Base-by-base conservation (phyloP, 2,329 filamentous ascomycete species). In the Exophiala xenobiotica region DNA sequence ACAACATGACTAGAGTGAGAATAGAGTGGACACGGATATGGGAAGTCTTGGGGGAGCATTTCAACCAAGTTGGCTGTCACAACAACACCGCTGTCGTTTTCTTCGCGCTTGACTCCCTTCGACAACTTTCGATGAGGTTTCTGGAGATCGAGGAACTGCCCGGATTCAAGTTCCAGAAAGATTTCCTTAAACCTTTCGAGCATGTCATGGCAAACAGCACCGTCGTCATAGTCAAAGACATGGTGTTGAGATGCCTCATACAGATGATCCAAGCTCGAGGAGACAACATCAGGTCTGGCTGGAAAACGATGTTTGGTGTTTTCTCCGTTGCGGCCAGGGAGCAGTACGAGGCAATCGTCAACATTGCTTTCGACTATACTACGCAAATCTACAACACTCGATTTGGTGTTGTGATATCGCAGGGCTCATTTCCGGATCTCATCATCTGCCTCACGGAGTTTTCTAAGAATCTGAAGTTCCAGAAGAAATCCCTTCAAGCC, bases 141-240 rank as follows among this genome's bases (percentile, higher is more conserved):
- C 88, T 99, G 87, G 93, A 99, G 70, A 90, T 97, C 54, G 93
- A 96, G 67, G 93, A 99, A 69, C 73, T 99, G 61, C 90, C 93
- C 1, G 93, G 95, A 64, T 99, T 99, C 81, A 97, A 97, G 70
- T 99, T 99, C 66, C 93, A 99, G 64, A 99, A 99, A 68, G 92
- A 99, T 67, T 99, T 99, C 68, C 74, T 99, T 47, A 97, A 96
- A 70, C 93, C 95, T 0, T 99, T 99, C 63, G 92, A 99, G 73
- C 90, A 97, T 68, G 90, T 99, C 62, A 89, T 99, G 74, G 86
- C 88, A 51, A 97, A 99, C 68, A 93, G 90, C 35, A 89, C 79
- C 58, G 90, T 93, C 57, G 85, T 96, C 14, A 85, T 88, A 0
- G 93, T 99, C 63, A 99, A 99, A 70, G 93, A 99, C 63, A 92